phyloP scores from a whole-genome alignment of 2,329 filamentous ascomycete genomes.

The Coleophoma eucalyptorum region DNA sequence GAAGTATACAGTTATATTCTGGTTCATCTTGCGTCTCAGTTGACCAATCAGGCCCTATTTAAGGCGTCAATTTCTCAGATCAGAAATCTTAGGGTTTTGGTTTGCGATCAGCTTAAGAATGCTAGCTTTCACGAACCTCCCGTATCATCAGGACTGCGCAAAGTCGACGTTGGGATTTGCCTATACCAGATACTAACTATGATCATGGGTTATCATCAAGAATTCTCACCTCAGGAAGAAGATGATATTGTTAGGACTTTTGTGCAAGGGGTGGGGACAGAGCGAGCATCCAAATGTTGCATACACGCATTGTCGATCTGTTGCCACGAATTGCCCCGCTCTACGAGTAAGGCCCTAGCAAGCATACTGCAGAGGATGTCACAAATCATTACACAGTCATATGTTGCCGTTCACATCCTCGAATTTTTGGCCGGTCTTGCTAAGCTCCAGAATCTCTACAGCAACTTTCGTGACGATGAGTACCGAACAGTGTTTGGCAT shows the following conservation, averaged over 20 bases:
- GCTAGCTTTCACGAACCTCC: constrained; percentile 81
- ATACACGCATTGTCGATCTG: constrained; percentile 94
- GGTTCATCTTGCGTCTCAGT: constrained; percentile 79
- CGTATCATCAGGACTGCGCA: constrained; percentile 71
- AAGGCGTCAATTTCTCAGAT: constrained; percentile 69
- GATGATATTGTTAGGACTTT: constrained; percentile 88
- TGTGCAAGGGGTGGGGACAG: constrained; percentile 76
- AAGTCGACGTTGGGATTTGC: constrained; percentile 84
- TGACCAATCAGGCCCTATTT: constrained; percentile 88
- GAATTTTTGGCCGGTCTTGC: constrained; percentile 92
- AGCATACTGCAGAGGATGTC: constrained; percentile 91
- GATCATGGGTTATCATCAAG: constrained; percentile 83
- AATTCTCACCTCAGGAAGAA: constrained; percentile 80
- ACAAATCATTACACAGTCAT: constrained; percentile 89
- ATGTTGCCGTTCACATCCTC: constrained; percentile 89
- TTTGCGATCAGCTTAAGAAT: constrained; percentile 80
- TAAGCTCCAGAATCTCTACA: constrained; percentile 77
- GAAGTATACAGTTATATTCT: constrained; percentile 90
- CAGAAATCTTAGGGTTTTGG: constrained; percentile 66
- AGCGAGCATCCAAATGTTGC: constrained; percentile 84
- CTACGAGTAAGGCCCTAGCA: constrained; percentile 80
- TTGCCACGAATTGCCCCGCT: constrained; percentile 87
- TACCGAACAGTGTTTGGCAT: constrained; percentile 94
- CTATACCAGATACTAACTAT: constrained; percentile 84
- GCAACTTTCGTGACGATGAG: constrained; percentile 87